Percentiles rank a stretch among this genome's conserved stretches.
phyloP scores from a whole-genome alignment of 768 basidiomycete species.

The Calocybe indica region DNA sequence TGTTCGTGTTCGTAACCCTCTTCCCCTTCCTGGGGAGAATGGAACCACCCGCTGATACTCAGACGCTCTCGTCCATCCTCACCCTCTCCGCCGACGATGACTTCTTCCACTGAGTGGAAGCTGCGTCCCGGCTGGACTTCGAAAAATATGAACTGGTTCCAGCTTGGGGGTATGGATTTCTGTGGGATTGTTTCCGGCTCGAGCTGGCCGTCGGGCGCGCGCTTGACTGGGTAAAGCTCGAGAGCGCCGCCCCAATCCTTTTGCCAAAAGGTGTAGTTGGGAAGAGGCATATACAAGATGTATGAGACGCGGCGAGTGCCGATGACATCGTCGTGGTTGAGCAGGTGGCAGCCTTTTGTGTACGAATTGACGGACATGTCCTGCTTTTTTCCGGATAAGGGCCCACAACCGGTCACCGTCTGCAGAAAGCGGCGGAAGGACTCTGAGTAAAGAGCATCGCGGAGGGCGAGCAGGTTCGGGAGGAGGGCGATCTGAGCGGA shows the following conservation, averaged over 20 bases:
- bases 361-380: constrained; percentile 96
- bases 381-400: constrained; percentile 85
- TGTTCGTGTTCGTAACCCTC: constrained; percentile 67
- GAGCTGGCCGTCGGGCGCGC: constrained; percentile 52
- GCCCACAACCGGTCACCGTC: constrained; percentile 86
- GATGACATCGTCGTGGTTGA: constrained; percentile 98
- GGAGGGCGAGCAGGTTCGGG: constrained; percentile 72
- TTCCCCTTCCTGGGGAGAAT: constrained; percentile 86
- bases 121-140: constrained; percentile 93
- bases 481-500: constrained; percentile 72
- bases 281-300: constrained; percentile 93
- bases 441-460: constrained; percentile 86
- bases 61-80: constrained; percentile 69
- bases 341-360: constrained; percentile 85
- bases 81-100: constrained; percentile 70
- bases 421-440: constrained; percentile 80
- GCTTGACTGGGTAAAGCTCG: constrained; percentile 79
- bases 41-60: constrained; percentile 97
- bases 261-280: constrained; percentile 71
- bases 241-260: constrained; percentile 90
- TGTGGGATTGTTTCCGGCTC: constrained; percentile 65
- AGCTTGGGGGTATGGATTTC: constrained; percentile 70
- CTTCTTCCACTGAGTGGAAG: constrained; percentile 97
- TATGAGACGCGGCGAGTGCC: constrained; percentile 91
- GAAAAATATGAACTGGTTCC: constrained; percentile 88